These are phyloP conservation scores for Sordaria brevicollis DNA, from an alignment of 495 filamentous ascomycete species.

Conservation along the genomic window DNA sequence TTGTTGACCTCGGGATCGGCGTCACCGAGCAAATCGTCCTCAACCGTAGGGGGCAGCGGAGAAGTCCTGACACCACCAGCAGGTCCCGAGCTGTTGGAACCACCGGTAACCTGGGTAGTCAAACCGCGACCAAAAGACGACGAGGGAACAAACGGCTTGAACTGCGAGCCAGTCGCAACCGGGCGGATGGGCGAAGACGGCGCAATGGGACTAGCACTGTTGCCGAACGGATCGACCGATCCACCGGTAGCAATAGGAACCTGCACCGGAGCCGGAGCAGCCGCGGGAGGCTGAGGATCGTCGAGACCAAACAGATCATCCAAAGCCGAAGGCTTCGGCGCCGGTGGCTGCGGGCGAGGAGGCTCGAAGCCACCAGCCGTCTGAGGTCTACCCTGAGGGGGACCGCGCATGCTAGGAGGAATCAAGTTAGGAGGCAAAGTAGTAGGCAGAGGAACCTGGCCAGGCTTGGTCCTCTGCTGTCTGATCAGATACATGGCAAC, in stretches of 20 bases:
- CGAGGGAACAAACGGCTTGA: constrained; percentile 85
- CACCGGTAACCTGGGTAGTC: constrained; percentile 67
- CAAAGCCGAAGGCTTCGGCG: constrained; percentile 56
- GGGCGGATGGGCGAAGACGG: constrained; percentile 43
- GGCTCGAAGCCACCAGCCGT: constrained; percentile 33
- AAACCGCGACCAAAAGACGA: constrained; percentile 83
- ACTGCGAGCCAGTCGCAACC: constrained; percentile 42
- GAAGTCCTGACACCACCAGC: constrained; percentile 19
- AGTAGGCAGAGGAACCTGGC: constrained; percentile 50
- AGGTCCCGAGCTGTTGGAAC: constrained; percentile 43
- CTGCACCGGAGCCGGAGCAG: constrained; percentile 42
- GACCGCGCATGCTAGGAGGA: constrained; percentile 78
- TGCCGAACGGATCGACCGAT: constrained; percentile 53
- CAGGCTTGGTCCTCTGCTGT: constrained; percentile 66
- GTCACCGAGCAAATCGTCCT: constrained; percentile 91
- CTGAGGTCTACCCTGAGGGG: constrained; percentile 39
- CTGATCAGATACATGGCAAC: constrained; percentile 96
- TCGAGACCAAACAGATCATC: constrained; percentile 91
- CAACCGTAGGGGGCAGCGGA: constrained; percentile 39
- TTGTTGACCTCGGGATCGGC: constrained; percentile 83
- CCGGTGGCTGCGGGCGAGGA: constrained; percentile 39
- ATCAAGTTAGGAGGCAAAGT: constrained; percentile 70
- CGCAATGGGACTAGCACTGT: constrained; percentile 32
- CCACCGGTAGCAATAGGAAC: constrained; percentile 62
- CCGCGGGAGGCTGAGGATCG: constrained; percentile 43